phyloP scores from a whole-genome alignment of 805 yeast species.

The Ogataea kodamae region DNA sequence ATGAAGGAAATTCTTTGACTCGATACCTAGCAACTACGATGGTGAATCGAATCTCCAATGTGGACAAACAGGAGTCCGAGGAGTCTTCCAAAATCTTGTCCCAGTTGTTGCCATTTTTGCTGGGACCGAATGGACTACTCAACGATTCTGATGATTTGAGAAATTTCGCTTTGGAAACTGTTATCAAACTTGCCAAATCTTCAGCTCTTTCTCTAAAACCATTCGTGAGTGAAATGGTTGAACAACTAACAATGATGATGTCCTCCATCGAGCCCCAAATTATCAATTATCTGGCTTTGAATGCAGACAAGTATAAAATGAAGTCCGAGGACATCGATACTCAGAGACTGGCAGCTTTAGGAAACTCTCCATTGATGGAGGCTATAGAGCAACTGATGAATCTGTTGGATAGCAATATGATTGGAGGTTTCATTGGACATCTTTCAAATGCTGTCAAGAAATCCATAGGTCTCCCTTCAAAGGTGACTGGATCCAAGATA shows the following conservation, averaged over 20 bases:
- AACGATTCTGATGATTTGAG: conserved; percentile 86
- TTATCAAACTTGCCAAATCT: conserved; percentile 66
- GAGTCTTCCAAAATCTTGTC: conserved; percentile 47
- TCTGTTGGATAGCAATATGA: conserved; percentile 46
- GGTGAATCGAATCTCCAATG: conserved; percentile 52
- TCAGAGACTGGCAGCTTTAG: conserved; percentile 65
- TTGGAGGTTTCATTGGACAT: conserved; percentile 46
- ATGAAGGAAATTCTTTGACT: conserved; percentile 70
- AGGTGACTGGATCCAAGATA: conserved; percentile 77
- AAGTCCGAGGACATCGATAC: conserved; percentile 72
- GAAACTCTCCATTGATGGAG: conserved; percentile 85
- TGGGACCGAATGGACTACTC: conserved; percentile 74
- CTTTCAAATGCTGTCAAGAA: conserved; percentile 56
- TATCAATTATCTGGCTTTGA: conserved; percentile 76
- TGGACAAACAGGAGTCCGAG: conserved; percentile 32
- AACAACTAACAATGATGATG: conserved; percentile 66
- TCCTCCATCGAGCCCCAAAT: conserved; percentile 91
- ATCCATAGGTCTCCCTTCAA: conserved; percentile 87
- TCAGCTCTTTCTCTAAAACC: conserved; percentile 60
- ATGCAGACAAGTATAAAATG: conserved; percentile 84
- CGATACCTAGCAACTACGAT: conserved; percentile 61
- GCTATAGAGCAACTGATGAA: conserved; percentile 72
- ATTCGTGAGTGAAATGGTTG: conserved; percentile 64
- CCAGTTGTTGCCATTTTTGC: conserved; percentile 69
- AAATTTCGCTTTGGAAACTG: conserved; percentile 67